A percentile compares a stretch with the other conserved stretches of the same genome.
Conservation (phyloP, 2,329 filamentous ascomycete species). For the Alternaria triticina region DNA sequence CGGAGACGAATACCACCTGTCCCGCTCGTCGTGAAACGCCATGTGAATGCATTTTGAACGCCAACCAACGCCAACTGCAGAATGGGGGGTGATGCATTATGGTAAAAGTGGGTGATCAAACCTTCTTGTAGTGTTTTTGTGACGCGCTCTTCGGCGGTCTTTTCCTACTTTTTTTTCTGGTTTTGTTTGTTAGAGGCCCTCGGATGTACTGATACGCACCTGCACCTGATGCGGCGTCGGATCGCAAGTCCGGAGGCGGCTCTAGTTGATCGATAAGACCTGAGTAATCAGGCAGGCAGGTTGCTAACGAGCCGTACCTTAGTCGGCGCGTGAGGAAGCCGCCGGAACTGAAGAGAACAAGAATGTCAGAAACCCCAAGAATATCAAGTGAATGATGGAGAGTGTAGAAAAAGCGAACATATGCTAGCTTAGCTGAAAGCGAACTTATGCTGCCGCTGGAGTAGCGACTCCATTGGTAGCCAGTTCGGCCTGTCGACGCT, state of each 20-base stretch:
- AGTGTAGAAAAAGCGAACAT: conserved; percentile 33
- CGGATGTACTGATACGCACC: conserved; percentile 23
- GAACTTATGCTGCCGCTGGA: conserved; percentile 37
- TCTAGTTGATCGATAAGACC: neutral
- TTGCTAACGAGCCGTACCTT: conserved; percentile 17
- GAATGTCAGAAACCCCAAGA: conserved; percentile 32
- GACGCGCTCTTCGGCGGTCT: conserved; percentile 10
- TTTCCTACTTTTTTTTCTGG: conserved; percentile 37
- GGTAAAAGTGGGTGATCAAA: conserved; percentile 11
- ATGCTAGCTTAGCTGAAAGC: conserved; percentile 37
- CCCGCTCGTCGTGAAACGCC: conserved; percentile 8
- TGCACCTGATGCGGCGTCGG: conserved; percentile 20
- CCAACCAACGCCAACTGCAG: conserved; percentile 11
- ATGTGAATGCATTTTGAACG: conserved; percentile 15
- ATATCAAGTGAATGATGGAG: conserved; percentile 16
- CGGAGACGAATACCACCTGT: conserved; percentile 2
- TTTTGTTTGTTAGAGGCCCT: conserved; percentile 29
- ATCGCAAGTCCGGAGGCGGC: conserved; percentile 9
- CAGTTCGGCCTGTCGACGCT: conserved; percentile 40
- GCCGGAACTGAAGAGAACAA: conserved; percentile 32
- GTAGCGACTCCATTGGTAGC: conserved; percentile 37
- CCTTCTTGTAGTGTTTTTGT: conserved; percentile 19
- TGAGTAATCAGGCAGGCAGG: conserved; percentile 13
- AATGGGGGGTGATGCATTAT: conserved; percentile 2
- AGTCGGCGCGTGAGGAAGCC: conserved; percentile 19